These are phyloP conservation scores for Mucor circinelloides DNA, from an alignment of 371 early-diverging fungal species.

Conservation along the genomic window DNA sequence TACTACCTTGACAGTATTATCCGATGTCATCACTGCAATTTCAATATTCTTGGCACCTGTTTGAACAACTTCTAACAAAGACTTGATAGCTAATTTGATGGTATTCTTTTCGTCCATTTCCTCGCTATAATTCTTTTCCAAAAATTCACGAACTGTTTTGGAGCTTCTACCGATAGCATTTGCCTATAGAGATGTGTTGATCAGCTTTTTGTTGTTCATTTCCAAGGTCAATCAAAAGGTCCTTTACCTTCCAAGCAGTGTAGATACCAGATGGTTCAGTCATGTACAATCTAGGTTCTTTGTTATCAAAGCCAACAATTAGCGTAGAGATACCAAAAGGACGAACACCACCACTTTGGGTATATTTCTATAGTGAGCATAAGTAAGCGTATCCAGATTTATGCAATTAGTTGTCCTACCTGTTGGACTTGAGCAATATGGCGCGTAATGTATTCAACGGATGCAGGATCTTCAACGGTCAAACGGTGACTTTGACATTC, in stretches of 20 bases:
- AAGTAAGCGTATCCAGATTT: neutral
- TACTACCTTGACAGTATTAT: constrained; percentile 67
- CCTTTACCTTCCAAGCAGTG: constrained; percentile 94
- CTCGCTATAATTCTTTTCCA: constrained; percentile 95
- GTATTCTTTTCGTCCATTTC: constrained; percentile 80
- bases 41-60: constrained; percentile 99
- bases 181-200: constrained; percentile 51
- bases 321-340: constrained; percentile 99
- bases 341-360: constrained; percentile 98
- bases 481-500: constrained; percentile 98
- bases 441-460: constrained; percentile 97
- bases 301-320: constrained; percentile 92
- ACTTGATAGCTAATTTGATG: constrained; percentile 90
- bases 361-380: constrained; percentile 82
- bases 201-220: too few relatives aligned
- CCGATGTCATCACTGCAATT: constrained; percentile 87
- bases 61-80: constrained; percentile 97
- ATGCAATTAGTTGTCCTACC: constrained; percentile 43
- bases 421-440: constrained; percentile 97
- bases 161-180: constrained; percentile 96
- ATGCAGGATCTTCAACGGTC: constrained; percentile 97
- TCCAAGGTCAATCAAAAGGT: too few relatives aligned
- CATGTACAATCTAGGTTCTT: constrained; percentile 93
- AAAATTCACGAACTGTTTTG: constrained; percentile 96
- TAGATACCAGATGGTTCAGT: constrained; percentile 99